Evolutionary conservation across 495 filamentous ascomycete species (phyloP).

Genomic region (Aspergillus haitiensis): DNA sequence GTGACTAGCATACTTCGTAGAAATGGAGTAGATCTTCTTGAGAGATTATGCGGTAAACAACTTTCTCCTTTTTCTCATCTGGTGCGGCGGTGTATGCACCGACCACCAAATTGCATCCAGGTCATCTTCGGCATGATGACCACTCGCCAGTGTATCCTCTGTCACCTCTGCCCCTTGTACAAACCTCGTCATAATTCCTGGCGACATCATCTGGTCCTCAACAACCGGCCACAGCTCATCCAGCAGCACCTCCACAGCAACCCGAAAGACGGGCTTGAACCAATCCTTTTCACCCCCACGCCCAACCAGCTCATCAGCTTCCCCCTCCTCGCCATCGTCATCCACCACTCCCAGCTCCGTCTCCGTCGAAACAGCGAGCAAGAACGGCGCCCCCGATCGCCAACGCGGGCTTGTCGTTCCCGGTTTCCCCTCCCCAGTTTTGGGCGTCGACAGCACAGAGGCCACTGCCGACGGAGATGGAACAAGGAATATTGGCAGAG

Average conservation of each 20-base stretch:
- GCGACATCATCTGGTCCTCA: constrained; percentile 9
- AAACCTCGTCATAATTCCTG: constrained; percentile 1
- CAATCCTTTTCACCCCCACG: not conserved
- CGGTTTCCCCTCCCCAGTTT: not conserved
- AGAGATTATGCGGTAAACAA: constrained; percentile 2
- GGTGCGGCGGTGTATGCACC: constrained; percentile 9
- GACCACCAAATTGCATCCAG: constrained; percentile 16
- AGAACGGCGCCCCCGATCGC: constrained; percentile 7
- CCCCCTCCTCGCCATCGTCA: constrained; percentile 1
- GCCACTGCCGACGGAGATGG: constrained; percentile 10
- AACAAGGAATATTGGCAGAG: constrained; percentile 7
- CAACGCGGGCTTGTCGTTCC: constrained; percentile 4
- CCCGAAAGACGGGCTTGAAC: constrained; percentile 12
- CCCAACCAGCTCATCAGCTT: not conserved
- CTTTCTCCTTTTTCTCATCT: constrained; percentile 9
- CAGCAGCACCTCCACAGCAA: constrained; percentile 7
- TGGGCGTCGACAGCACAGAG: constrained; percentile 3
- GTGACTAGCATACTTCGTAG: too few relatives aligned
- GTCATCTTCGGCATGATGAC: not conserved
- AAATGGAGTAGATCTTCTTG: too few relatives aligned
- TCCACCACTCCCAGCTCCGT: constrained; percentile 4
- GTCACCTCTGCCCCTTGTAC: constrained; percentile 6
- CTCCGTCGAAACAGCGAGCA: constrained; percentile 2
- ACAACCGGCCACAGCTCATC: constrained; percentile 14
- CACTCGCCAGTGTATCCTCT: not conserved